phyloP scores from a whole-genome alignment of 192 early-diverging fungal genomes.

The Coemansia sp. region DNA sequence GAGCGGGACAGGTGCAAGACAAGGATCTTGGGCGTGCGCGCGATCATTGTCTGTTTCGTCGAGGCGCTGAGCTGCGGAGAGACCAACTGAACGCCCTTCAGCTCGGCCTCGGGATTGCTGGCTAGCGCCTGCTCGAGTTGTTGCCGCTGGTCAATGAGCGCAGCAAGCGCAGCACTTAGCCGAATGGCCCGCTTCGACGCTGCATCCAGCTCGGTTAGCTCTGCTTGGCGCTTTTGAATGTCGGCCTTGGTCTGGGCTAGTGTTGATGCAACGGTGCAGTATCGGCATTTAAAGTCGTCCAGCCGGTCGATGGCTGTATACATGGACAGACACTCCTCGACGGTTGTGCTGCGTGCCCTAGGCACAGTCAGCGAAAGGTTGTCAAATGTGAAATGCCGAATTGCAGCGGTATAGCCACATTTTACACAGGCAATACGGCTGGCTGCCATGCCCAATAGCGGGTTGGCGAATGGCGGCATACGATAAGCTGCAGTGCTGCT shows the following conservation, averaged over 20 bases:
- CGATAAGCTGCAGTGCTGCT: conserved; percentile 9
- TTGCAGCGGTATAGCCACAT: conserved; percentile 71
- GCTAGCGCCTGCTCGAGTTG: conserved; percentile 26
- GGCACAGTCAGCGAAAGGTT: conserved; percentile 67
- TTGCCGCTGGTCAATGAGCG: conserved; percentile 14
- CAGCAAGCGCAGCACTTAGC: not conserved
- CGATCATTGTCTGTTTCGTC: conserved; percentile 83
- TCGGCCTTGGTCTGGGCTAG: conserved; percentile 19
- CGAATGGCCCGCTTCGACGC: conserved; percentile 14
- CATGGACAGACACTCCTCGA: conserved; percentile 61
- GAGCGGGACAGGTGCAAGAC: conserved; percentile 85
- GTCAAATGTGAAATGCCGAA: conserved; percentile 70
- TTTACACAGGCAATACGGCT: conserved; percentile 67
- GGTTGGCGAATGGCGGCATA: conserved; percentile 38
- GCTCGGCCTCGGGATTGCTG: conserved; percentile 34
- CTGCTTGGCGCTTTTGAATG: not conserved
- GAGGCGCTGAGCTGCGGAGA: conserved; percentile 40
- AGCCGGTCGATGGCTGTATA: conserved; percentile 67
- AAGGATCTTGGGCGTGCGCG: conserved; percentile 74
- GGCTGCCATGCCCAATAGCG: conserved; percentile 58
- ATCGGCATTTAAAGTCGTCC: conserved; percentile 65
- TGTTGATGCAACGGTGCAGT: conserved; percentile 58
- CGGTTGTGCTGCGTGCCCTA: conserved; percentile 40
- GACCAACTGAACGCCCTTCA: conserved; percentile 25
- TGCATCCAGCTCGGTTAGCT: conserved; percentile 1